phyloP scores from a whole-genome alignment of 2,329 filamentous ascomycete genomes.

The Nothopassalora personata region DNA sequence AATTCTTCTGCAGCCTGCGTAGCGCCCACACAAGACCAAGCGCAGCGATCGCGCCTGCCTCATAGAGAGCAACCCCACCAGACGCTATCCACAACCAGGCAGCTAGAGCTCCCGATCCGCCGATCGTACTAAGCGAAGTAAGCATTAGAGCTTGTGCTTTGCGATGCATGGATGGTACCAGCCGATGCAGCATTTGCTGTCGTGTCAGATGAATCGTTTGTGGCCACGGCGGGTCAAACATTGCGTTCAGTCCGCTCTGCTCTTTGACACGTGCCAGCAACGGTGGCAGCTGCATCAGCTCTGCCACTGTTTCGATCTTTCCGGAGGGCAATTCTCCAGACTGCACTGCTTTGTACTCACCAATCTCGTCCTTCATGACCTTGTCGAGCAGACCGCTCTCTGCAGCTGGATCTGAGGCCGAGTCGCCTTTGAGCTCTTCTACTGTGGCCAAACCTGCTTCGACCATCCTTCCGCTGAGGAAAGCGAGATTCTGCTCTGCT shows the following conservation, averaged over 20 bases:
- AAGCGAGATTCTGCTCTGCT: slow-evolving; percentile 77
- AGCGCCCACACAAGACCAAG: slow-evolving; percentile 55
- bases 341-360: slow-evolving; percentile 10
- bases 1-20: slow-evolving; percentile 53
- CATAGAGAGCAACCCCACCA: slow-evolving; percentile 49
- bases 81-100: slow-evolving; percentile 52
- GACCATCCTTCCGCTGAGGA: slow-evolving; percentile 69
- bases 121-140: slow-evolving; percentile 68
- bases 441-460: slow-evolving; percentile 51
- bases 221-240: slow-evolving; percentile 57
- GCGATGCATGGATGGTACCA: slow-evolving; percentile 42
- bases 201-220: slow-evolving; percentile 67
- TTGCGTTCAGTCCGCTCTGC: slow-evolving; percentile 27
- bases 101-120: slow-evolving; percentile 49
- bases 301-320: slow-evolving; percentile 24
- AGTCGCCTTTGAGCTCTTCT: slow-evolving; percentile 21
- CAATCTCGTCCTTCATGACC: slow-evolving; percentile 7
- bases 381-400: slow-evolving; percentile 7
- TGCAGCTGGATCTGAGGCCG: slow-evolving; percentile 4
- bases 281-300: slow-evolving; percentile 26
- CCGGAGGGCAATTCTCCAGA: neutral
- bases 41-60: slow-evolving; percentile 55
- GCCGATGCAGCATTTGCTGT: slow-evolving; percentile 39
- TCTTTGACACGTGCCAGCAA: slow-evolving; percentile 25
- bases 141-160: slow-evolving; percentile 53